These are phyloP conservation scores for Claviceps paspali DNA, from an alignment of 2,329 filamentous ascomycete species.

Conservation along the genomic window DNA sequence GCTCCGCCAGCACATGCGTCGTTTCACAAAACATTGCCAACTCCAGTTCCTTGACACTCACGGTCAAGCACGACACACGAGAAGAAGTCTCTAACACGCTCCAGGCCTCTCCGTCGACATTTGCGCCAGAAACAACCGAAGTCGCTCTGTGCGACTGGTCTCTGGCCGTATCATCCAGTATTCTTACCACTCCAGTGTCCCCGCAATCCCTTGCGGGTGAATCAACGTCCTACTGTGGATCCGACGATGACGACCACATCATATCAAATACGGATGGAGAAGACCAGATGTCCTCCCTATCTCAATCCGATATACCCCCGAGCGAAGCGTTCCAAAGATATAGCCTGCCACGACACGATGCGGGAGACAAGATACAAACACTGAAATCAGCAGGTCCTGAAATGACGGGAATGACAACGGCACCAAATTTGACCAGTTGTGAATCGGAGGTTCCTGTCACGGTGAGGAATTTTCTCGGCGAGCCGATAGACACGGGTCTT, in stretches of 20 bases:
- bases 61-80: slow-evolving; percentile 9
- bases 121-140: slow-evolving; percentile 11
- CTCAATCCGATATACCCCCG: slow-evolving; percentile 7
- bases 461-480: slow-evolving; percentile 16
- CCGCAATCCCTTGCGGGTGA: slow-evolving; percentile 25
- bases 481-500: slow-evolving; percentile 21
- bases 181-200: slow-evolving; percentile 20
- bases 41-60: slow-evolving; percentile 12
- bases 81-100: slow-evolving; percentile 6
- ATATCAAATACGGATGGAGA: slow-evolving; percentile 21
- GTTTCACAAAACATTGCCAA: slow-evolving; percentile 8
- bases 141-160: slow-evolving; percentile 11
- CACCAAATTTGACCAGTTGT: slow-evolving; percentile 12
- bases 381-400: background rate
- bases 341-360: slow-evolving; percentile 26
- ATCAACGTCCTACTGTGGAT: slow-evolving; percentile 31
- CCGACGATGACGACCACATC: slow-evolving; percentile 26
- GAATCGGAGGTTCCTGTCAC: slow-evolving; percentile 10
- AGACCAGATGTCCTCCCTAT: slow-evolving; percentile 17
- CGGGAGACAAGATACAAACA: slow-evolving; percentile 10
- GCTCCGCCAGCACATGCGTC: slow-evolving; percentile 16
- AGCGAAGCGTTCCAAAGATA: slow-evolving; percentile 22
- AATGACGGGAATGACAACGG: slow-evolving; percentile 9
- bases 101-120: slow-evolving; percentile 9
- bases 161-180: slow-evolving; percentile 15